phyloP scores from a whole-genome alignment of 208 protist species.

The Histomonas meleagridis region DNA sequence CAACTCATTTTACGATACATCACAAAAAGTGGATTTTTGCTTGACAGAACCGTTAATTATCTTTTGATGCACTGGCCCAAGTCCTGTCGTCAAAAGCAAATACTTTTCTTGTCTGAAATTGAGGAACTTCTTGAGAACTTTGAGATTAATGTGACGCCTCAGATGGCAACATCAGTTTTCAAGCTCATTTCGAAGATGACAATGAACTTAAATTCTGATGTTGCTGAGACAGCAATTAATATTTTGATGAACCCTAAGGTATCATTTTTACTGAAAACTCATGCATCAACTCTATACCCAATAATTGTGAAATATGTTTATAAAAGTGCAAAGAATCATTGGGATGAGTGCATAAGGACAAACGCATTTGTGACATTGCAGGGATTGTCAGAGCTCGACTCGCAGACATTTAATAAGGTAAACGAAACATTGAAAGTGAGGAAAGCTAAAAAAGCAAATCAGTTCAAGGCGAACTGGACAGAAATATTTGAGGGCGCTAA shows the following conservation, averaged over 20 bases:
- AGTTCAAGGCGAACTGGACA: neutral
- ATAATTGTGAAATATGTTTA: neutral
- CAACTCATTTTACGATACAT: neutral
- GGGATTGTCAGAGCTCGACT: neutral
- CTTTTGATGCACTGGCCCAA: neutral
- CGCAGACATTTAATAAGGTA: neutral
- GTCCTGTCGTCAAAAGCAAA: neutral
- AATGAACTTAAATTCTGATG: neutral
- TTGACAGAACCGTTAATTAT: neutral
- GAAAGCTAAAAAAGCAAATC: neutral
- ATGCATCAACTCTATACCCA: neutral
- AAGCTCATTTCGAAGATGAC: neutral
- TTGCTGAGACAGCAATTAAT: neutral
- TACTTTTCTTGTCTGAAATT: neutral
- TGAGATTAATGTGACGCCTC: neutral
- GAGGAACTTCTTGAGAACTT: neutral
- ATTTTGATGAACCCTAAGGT: neutral
- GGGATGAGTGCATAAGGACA: conserved; percentile 16
- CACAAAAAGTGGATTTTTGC: neutral
- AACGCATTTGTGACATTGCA: conserved; percentile 1
- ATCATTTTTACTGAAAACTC: neutral
- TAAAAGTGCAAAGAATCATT: neutral
- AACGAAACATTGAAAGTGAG: neutral
- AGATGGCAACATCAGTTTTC: neutral
- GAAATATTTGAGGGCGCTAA: neutral